Conservation (phyloP, 441 rosid genomes). For the Syzygium syzygioides region DNA sequence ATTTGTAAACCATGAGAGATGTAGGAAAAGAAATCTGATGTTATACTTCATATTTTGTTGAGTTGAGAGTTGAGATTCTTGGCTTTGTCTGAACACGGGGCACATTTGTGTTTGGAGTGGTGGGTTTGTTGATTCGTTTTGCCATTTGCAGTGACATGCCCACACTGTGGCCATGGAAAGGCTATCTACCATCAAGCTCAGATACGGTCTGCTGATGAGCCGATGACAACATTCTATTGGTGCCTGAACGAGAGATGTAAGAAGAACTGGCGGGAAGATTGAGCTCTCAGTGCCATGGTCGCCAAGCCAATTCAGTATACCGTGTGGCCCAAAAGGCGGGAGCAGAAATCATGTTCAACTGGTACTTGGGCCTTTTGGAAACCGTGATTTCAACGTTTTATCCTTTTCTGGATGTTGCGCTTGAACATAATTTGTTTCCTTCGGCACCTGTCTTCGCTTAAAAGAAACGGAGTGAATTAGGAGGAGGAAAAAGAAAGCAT, state of each 20-base stretch:
- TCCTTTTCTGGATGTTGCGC: not conserved
- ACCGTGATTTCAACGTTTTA: not conserved
- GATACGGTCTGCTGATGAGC: constrained; percentile 67
- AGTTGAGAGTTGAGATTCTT: not conserved
- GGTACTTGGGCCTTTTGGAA: not conserved
- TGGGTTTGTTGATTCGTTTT: not conserved
- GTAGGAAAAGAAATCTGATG: not conserved
- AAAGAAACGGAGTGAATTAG: not conserved
- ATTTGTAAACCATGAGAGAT: not conserved
- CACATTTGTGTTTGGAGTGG: not conserved
- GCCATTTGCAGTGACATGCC: constrained; percentile 42
- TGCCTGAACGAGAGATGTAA: constrained; percentile 45
- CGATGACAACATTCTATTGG: constrained; percentile 51
- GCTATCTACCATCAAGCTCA: constrained; percentile 45
- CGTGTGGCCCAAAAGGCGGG: not conserved
- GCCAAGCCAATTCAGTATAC: not conserved
- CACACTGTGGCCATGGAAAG: constrained; percentile 44
- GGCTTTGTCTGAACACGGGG: not conserved
- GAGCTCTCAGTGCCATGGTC: not conserved
- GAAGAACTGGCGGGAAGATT: constrained; percentile 43
- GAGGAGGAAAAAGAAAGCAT: not conserved
- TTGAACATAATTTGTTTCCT: not conserved
- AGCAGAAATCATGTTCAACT: not conserved
- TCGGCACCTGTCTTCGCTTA: not conserved
- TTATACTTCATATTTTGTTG: not conserved